Evolutionary conservation across 169 alveolate species (phyloP).

Genomic region (Babesia ovis): DNA sequence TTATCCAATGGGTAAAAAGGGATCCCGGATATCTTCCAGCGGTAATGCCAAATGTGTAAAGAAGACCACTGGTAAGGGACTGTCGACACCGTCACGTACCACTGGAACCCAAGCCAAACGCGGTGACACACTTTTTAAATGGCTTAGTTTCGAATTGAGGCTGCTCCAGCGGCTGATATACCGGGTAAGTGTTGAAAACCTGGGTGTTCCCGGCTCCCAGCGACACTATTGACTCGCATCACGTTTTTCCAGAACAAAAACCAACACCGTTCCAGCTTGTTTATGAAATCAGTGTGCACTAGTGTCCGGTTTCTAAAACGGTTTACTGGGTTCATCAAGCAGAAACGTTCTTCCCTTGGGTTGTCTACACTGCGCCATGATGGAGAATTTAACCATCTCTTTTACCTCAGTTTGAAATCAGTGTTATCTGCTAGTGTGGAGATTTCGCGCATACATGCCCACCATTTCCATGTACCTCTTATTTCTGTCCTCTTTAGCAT

Average conservation of each 20-base stretch:
- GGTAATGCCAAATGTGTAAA: slow-evolving; percentile 27
- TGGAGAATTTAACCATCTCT: slow-evolving; percentile 22
- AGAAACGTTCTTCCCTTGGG: neutral
- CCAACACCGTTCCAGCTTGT: slow-evolving; percentile 45
- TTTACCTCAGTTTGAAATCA: slow-evolving; percentile 20
- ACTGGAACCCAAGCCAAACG: neutral
- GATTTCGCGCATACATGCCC: slow-evolving; percentile 49
- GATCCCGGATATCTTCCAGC: neutral
- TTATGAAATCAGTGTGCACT: slow-evolving; percentile 10
- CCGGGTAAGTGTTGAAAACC: slow-evolving; percentile 16
- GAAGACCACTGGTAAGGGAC: slow-evolving; percentile 4
- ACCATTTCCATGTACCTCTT: slow-evolving; percentile 56
- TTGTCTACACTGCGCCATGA: neutral
- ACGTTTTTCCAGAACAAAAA: slow-evolving; percentile 31
- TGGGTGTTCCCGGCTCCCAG: neutral
- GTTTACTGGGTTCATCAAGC: slow-evolving; percentile 2
- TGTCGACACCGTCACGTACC: neutral
- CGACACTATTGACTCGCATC: neutral
- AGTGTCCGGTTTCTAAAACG: slow-evolving; percentile 32
- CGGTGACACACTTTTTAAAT: neutral
- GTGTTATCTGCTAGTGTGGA: slow-evolving; percentile 22
- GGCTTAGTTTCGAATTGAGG: slow-evolving; percentile 23
- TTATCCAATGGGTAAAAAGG: slow-evolving; percentile 15
- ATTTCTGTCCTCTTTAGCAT: slow-evolving; percentile 23
- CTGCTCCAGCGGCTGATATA: slow-evolving; percentile 38